phyloP scores from a whole-genome alignment of 2,329 filamentous ascomycete species.

The Leptographium lundbergii region DNA sequence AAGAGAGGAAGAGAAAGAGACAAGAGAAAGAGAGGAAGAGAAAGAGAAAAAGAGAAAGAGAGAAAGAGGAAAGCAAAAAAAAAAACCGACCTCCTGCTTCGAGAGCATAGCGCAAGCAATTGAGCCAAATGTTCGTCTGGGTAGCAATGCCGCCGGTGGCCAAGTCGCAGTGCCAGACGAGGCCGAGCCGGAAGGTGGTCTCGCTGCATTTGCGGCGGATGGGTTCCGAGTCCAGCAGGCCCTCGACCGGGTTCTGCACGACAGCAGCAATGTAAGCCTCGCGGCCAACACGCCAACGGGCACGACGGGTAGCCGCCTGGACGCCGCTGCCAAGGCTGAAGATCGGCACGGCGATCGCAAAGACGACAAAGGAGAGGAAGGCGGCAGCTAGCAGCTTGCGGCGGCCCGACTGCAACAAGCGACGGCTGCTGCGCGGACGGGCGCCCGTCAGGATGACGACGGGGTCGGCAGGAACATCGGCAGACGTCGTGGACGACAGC shows the following conservation, averaged over 20 bases:
- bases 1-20: not conserved
- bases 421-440: not conserved
- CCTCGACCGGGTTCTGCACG: slow-evolving; percentile 11
- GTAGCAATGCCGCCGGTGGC: slow-evolving; percentile 24
- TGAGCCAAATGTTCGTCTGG: slow-evolving; percentile 22
- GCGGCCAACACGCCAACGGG: slow-evolving; percentile 1
- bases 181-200: slow-evolving; percentile 19
- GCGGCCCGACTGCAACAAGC: not conserved
- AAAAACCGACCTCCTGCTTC: slow-evolving; percentile 12
- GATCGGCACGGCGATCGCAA: not conserved
- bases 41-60: not conserved
- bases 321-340: not conserved
- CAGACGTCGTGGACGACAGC: not conserved
- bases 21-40: not conserved
- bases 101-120: slow-evolving; percentile 24
- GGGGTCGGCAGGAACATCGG: not conserved
- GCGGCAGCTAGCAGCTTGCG: not conserved
- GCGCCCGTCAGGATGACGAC: not conserved
- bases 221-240: slow-evolving; percentile 9
- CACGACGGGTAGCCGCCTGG: not conserved
- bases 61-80: not conserved
- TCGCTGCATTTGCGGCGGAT: slow-evolving; percentile 15
- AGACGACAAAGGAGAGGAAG: not conserved
- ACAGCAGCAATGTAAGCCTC: slow-evolving; percentile 11
- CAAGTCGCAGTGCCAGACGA: slow-evolving; percentile 24